These are phyloP conservation scores for Cercospora berteroae DNA, from an alignment of 2,329 filamentous ascomycete genomes.

Conservation along the genomic window DNA sequence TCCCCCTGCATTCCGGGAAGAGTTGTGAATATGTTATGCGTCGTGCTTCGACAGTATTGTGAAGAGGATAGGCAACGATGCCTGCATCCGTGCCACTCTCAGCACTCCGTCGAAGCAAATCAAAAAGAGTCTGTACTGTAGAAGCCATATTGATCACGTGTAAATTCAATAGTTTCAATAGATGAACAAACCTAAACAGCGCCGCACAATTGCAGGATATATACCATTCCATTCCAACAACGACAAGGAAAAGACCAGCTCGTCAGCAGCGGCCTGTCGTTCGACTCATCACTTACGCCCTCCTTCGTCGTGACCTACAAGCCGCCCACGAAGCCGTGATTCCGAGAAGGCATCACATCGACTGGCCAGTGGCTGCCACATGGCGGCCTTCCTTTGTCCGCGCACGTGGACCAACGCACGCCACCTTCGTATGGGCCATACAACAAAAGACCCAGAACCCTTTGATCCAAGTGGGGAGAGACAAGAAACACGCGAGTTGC, in stretches of 20 bases:
- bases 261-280: neutral
- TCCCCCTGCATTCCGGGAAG: neutral
- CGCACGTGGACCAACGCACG: neutral
- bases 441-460: neutral
- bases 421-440: neutral
- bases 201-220: neutral
- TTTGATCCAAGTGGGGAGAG: constrained; percentile 3
- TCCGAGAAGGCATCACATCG: neutral
- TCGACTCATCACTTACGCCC: neutral
- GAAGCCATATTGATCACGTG: neutral
- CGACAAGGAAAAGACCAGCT: neutral
- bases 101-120: neutral
- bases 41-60: neutral
- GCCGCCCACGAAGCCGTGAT: neutral
- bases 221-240: neutral
- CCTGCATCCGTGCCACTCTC: neutral
- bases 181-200: neutral
- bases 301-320: neutral
- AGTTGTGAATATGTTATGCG: neutral
- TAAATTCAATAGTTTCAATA: neutral
- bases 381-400: constrained; percentile 8
- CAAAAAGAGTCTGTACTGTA: neutral
- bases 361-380: constrained; percentile 6
- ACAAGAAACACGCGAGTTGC: neutral
- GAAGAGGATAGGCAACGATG: neutral